Evolutionary conservation across 176 grass and related monocot species (phyloP), one percentile per base, ranked within the genome.

Genomic region (Calamus simplicifolius): DNA sequence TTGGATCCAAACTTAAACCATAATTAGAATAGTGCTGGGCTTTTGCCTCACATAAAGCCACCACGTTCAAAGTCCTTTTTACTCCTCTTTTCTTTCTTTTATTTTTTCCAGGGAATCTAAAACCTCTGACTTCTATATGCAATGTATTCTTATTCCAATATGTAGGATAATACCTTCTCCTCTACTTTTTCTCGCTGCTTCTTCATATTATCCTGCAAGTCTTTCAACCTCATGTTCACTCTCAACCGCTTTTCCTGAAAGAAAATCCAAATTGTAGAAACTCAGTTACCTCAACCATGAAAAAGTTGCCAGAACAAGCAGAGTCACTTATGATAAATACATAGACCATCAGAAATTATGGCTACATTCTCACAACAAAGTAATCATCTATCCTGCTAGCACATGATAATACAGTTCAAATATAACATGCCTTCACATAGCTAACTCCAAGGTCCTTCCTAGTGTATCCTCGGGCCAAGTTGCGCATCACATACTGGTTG

Each of bases 191-290:
- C 91, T 75, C 87, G 83, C 6, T 96, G 86, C 61, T 96, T 74
- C 71, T 87, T 96, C 56, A 96, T 86, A 82, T 85, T 96, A 29
- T 96, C 84, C 70, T 78, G 77, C 56, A 96, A 51, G 23, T 62
- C 90, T 74, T 90, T 86, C 60, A 96, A 76, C 53, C 87, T 86
- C 91, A 96, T 96, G 61, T 96, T 96, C 60, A 96, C 91, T 75
- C 78, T 79, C 51, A 97, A 75, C 57, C 84, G 63, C 62, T 97
- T 88, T 75, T 97, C 93, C 92, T 96, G 80, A 26, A 48, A 82
- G 76, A 50, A 66, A 59, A 19, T 15, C 8, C 62, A 67, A 49
- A 51, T 25, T 29, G 60, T 29, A 4, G 66, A 18, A 27, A 15
- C 35, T 70, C 60, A 64, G 51, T 50, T 75, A 54, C 38, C 19